Evolutionary conservation across 2,329 filamentous ascomycete genomes (phyloP).

Genomic region (Cladosporium austrohemisphaericum): DNA sequence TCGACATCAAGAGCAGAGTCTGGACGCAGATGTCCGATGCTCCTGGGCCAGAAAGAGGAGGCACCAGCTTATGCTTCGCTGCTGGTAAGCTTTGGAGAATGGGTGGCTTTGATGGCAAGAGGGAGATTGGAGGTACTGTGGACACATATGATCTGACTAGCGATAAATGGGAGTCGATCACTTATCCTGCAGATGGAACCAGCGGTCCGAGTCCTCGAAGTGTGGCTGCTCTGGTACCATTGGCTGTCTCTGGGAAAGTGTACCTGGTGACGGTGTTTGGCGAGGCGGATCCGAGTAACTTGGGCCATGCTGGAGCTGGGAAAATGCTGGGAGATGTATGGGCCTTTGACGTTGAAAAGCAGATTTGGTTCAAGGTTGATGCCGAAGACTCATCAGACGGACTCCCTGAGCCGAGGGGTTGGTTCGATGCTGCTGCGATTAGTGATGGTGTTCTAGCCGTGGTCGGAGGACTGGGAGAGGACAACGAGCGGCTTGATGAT

Average conservation of each 20-base stretch:
- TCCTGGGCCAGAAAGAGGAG: constrained; percentile 63
- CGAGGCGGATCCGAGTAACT: constrained; percentile 50
- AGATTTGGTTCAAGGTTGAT: constrained; percentile 36
- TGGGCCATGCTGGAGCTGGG: constrained; percentile 54
- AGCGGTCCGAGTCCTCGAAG: constrained; percentile 49
- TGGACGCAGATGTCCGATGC: constrained; percentile 69
- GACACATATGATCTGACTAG: constrained; percentile 53
- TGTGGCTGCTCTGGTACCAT: constrained; percentile 45
- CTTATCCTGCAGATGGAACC: constrained; percentile 41
- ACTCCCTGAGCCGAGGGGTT: constrained; percentile 45
- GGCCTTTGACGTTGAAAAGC: constrained; percentile 40
- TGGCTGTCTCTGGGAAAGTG: constrained; percentile 35
- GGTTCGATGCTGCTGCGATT: constrained; percentile 52
- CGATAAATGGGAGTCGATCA: constrained; percentile 41
- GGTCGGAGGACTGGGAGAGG: constrained; percentile 51
- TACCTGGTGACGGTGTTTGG: constrained; percentile 52
- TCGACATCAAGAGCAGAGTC: constrained; percentile 58
- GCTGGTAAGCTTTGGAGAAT: constrained; percentile 69
- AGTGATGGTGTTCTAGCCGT: constrained; percentile 33
- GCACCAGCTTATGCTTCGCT: constrained; percentile 62
- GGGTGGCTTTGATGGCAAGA: constrained; percentile 71
- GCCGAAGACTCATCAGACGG: constrained; percentile 19
- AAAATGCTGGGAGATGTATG: constrained; percentile 55
- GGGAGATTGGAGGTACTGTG: constrained; percentile 66
- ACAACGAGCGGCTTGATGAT: constrained; percentile 51